phyloP scores from a whole-genome alignment of 73 alveolate species.

The Tetrahymena malaccensis region DNA sequence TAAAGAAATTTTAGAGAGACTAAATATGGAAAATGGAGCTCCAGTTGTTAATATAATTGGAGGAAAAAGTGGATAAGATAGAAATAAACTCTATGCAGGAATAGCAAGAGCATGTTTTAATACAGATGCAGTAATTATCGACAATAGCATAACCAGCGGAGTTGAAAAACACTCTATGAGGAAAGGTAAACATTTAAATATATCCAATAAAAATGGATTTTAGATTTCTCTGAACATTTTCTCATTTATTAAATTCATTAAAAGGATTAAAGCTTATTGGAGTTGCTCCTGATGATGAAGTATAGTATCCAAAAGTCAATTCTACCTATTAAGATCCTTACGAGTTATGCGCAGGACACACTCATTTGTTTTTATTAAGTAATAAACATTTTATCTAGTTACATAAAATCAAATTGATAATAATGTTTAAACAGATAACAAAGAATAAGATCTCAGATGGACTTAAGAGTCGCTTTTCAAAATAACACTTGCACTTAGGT shows the following conservation, averaged over 20 bases:
- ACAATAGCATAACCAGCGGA: slow-evolving; percentile 89
- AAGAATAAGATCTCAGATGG: neutral
- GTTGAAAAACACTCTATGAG: slow-evolving; percentile 89
- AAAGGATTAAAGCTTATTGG: slow-evolving; percentile 71
- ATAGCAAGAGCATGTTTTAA: slow-evolving; percentile 93
- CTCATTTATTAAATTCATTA: neutral
- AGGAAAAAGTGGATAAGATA: slow-evolving; percentile 77
- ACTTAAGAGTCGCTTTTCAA: neutral
- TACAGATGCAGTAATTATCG: slow-evolving; percentile 89
- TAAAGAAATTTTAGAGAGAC: slow-evolving; percentile 10
- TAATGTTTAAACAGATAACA: neutral
- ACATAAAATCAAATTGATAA: neutral
- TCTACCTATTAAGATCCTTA: slow-evolving; percentile 76
- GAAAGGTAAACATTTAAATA: slow-evolving; percentile 44
- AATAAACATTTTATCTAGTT: neutral
- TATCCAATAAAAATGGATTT: no score
- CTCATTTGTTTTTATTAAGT: slow-evolving; percentile 85
- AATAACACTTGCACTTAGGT: neutral
- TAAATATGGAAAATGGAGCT: slow-evolving; percentile 13
- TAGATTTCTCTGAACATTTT: neutral
- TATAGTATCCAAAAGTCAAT: slow-evolving; percentile 88
- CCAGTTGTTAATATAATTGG: slow-evolving; percentile 76
- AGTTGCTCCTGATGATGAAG: slow-evolving; percentile 91
- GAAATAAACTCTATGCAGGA: slow-evolving; percentile 90
- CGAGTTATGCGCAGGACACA: slow-evolving; percentile 93